Evolutionary conservation across 2,329 filamentous ascomycete species (phyloP).

Genomic region (Fusarium ramigenum): DNA sequence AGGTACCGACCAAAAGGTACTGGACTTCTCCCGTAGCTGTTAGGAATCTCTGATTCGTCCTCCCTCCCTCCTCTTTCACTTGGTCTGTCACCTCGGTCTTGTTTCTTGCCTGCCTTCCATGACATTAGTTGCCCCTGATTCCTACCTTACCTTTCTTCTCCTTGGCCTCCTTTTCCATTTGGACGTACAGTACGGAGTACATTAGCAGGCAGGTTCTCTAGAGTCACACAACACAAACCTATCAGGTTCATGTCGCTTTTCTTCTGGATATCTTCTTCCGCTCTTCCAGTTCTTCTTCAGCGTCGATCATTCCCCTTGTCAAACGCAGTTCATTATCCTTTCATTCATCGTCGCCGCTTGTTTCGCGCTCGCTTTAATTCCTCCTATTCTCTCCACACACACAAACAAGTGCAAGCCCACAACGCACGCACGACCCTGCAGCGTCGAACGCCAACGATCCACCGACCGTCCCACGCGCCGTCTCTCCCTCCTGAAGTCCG

Average conservation of each 20-base stretch:
- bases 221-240: background rate
- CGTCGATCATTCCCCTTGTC: conserved; percentile 14
- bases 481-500: conserved; percentile 45
- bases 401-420: conserved; percentile 24
- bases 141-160: conserved; percentile 15
- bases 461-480: conserved; percentile 45
- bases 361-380: conserved; percentile 27
- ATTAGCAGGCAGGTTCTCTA: background rate
- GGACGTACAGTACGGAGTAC: background rate
- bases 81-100: background rate
- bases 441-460: conserved; percentile 38
- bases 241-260: background rate
- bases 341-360: conserved; percentile 19
- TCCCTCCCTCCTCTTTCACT: background rate
- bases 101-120: conserved; percentile 11
- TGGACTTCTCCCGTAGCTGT: background rate
- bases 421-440: conserved; percentile 38
- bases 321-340: conserved; percentile 1
- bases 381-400: conserved; percentile 24
- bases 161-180: background rate
- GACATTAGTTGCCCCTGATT: conserved; percentile 31
- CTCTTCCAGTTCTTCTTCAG: conserved; percentile 8
- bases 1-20: conserved; percentile 15
- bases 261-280: conserved; percentile 12
- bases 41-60: conserved; percentile 2